Percentiles rank a stretch among this genome's conserved stretches.
phyloP scores from a whole-genome alignment of 73 alveolate species.

The Effrenium voratum region DNA sequence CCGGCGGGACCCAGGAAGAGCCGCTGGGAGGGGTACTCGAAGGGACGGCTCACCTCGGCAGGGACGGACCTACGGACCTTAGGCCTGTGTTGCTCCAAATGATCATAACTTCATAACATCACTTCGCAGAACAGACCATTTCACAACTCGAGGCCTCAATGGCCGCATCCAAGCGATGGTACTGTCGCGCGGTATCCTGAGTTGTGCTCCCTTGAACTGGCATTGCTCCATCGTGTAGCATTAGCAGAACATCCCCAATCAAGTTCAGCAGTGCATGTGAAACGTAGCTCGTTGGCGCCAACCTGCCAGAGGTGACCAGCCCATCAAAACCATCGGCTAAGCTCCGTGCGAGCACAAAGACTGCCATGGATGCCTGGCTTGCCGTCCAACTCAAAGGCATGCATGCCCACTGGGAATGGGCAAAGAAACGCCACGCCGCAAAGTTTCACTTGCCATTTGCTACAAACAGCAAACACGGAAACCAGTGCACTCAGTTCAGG shows the following conservation, averaged over 20 bases:
- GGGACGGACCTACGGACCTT: not conserved
- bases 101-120: not conserved
- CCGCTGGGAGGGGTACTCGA: slow-evolving; percentile 81
- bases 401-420: too few relatives aligned
- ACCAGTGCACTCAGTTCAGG: too few relatives aligned
- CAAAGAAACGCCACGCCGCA: too few relatives aligned
- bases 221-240: not conserved
- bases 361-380: not conserved
- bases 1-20: slow-evolving; percentile 54
- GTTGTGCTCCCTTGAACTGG: not conserved
- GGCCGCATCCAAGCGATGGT: slow-evolving; percentile 25
- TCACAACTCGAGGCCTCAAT: slow-evolving; percentile 19
- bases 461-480: too few relatives aligned
- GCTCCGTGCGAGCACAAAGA: slow-evolving; percentile 6
- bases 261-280: too few relatives aligned
- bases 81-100: not conserved
- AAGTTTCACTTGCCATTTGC: too few relatives aligned
- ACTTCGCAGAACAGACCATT: too few relatives aligned
- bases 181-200: slow-evolving; percentile 74
- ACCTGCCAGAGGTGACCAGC: not conserved
- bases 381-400: too few relatives aligned
- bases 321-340: not conserved
- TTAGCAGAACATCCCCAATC: not conserved
- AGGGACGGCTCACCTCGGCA: slow-evolving; percentile 33
- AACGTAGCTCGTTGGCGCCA: not conserved